A percentile compares a stretch with the other conserved stretches of the same genome.
phyloP scores from a whole-genome alignment of 1,284 basidiomycete genomes.

The Boletellus deceptivus region DNA sequence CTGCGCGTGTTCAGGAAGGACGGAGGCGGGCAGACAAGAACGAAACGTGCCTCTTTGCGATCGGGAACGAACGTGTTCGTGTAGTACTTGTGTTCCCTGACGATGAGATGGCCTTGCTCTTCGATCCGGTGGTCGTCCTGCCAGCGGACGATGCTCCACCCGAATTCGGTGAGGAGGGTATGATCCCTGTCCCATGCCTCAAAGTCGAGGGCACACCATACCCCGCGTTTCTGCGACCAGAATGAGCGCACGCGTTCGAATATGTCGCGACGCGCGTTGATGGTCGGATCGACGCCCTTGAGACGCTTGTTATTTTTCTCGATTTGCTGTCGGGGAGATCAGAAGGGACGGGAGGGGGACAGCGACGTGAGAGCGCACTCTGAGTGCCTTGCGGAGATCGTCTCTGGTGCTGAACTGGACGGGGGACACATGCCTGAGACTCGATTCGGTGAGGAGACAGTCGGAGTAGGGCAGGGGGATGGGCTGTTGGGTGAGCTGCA shows the following conservation, averaged over 20 bases:
- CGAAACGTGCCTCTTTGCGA: slow-evolving; percentile 51
- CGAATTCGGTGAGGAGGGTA: slow-evolving; percentile 69
- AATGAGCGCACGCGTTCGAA: slow-evolving; percentile 69
- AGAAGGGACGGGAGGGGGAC: background rate
- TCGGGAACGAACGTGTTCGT: slow-evolving; percentile 65
- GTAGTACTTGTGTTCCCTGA: slow-evolving; percentile 58
- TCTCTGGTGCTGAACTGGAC: slow-evolving; percentile 54
- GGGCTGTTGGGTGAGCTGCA: slow-evolving; percentile 60
- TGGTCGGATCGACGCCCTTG: slow-evolving; percentile 56
- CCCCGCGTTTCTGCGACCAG: slow-evolving; percentile 59
- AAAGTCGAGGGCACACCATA: slow-evolving; percentile 76
- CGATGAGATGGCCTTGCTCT: slow-evolving; percentile 60
- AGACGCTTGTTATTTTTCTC: slow-evolving; percentile 76
- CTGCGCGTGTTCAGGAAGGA: slow-evolving; percentile 35
- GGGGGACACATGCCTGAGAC: slow-evolving; percentile 55
- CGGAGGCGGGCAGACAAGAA: background rate
- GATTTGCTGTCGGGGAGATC: slow-evolving; percentile 49
- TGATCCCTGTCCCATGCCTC: slow-evolving; percentile 79
- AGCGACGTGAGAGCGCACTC: slow-evolving; percentile 37
- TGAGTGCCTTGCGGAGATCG: slow-evolving; percentile 55
- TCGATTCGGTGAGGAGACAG: slow-evolving; percentile 57
- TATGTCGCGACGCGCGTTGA: slow-evolving; percentile 52
- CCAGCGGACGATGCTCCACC: slow-evolving; percentile 64
- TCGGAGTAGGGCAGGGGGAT: slow-evolving; percentile 73
- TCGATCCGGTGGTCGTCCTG: slow-evolving; percentile 45